These are phyloP conservation scores for Arabidopsis thaliana DNA, from an alignment of 345 rosid species.

Conservation along the genomic window DNA sequence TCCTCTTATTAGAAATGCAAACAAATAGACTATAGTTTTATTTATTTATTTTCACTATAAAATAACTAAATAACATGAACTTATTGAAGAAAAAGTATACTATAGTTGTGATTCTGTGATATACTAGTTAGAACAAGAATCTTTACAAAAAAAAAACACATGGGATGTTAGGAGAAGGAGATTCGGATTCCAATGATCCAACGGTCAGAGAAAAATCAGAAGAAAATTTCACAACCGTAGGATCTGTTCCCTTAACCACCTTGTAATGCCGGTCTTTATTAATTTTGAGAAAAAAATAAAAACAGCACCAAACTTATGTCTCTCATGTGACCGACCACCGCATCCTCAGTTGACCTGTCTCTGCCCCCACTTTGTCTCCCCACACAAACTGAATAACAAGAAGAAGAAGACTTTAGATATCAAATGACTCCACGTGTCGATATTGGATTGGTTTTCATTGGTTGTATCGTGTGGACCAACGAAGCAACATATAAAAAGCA, in stretches of 20 bases:
- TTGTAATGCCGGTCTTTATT: conserved; percentile 46
- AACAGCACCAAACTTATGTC: conserved; percentile 44
- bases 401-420: conserved; percentile 33
- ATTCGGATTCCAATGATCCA: conserved; percentile 36
- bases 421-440: conserved; percentile 38
- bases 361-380: conserved; percentile 48
- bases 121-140: conserved; percentile 44
- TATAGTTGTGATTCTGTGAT: conserved; percentile 25
- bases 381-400: conserved; percentile 20
- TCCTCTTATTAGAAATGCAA: conserved; percentile 34
- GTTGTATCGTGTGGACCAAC: conserved; percentile 36
- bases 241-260: conserved; percentile 51
- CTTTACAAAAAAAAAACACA: conserved; percentile 37
- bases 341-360: conserved; percentile 49
- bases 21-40: conserved; percentile 20
- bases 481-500: conserved; percentile 44
- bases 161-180: conserved; percentile 41
- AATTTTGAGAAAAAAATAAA: conserved; percentile 4
- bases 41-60: background rate
- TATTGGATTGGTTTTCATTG: conserved; percentile 2
- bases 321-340: conserved; percentile 53
- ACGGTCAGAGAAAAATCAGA: conserved; percentile 36
- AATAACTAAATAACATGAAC: background rate
- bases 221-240: conserved; percentile 40
- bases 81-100: background rate